Base-by-base conservation (phyloP, 768 basidiomycete species). In the Clitopilus hobsonii region DNA sequence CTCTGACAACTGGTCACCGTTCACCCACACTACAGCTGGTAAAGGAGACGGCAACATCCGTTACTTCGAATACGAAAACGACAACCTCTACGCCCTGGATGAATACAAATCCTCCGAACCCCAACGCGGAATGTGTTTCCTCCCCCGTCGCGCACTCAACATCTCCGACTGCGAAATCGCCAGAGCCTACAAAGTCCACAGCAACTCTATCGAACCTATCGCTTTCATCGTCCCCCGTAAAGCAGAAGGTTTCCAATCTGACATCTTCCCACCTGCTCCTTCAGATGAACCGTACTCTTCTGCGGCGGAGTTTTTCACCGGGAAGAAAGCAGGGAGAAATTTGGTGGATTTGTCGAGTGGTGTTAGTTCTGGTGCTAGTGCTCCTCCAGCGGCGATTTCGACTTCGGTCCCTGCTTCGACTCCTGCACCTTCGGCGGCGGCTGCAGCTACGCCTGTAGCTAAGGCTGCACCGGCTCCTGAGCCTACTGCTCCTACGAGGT, bases 41-140 rank as follows among this genome's bases (percentile, higher is more conserved):
- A 96, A 96, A 72, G 94, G 92, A 36, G 96, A 99, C 64, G 96
- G 96, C 25, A 99, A 99, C 68, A 87, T 98, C 58, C 87, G 96
- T n/a, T 96, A 92, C 79, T 98, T 88, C 70, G 97, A 99, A 68
- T 94, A 88, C 70, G 95, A 97, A 63, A 82, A 80, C 27, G 95
- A 98, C 71, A 77, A 84, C 48, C 77, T 98, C 18, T 79, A 84
- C 72, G 69, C 82, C 16, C 78, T 94, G 4, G 75, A 85, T 18
- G 97, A 98, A 67, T 83, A 95, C 79, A 90, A 94, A 69, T 90
- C 88, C 3, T 77, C 85, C 18, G 91, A 95, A 51, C 95, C 96
- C 25, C 96, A 98, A 70, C 91, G 95, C 51, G 97, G 97, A 11
- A 91, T 98, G 85, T 92, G 90, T 68, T 94, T 98, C 86, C 80